phyloP scores from a whole-genome alignment of 2,329 filamentous ascomycete genomes.

The Penicillium griseofulvum region DNA sequence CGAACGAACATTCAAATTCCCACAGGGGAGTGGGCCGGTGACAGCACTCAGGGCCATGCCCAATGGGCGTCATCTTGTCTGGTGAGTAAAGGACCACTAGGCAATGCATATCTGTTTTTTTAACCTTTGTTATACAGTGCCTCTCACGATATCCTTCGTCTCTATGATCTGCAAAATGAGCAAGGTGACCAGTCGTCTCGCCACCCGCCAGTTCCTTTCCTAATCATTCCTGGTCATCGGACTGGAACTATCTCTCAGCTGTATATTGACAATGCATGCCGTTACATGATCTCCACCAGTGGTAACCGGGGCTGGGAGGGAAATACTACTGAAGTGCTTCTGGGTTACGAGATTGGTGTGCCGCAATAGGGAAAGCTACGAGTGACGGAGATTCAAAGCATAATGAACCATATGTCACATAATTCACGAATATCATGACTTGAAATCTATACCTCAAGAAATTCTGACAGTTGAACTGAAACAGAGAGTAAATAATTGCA shows the following conservation, averaged over 20 bases:
- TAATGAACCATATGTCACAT: neutral
- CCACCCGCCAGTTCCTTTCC: constrained; percentile 81
- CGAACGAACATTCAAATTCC: constrained; percentile 79
- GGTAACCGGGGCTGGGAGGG: constrained; percentile 97
- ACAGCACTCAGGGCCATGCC: constrained; percentile 87
- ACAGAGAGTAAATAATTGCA: neutral
- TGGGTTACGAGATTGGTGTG: constrained; percentile 85
- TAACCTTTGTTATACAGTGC: constrained; percentile 56
- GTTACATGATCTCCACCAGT: constrained; percentile 87
- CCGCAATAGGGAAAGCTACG: constrained; percentile 19
- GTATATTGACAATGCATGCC: constrained; percentile 81
- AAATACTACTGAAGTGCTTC: constrained; percentile 78
- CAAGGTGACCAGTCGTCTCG: constrained; percentile 63
- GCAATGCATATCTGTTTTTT: neutral
- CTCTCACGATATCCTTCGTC: constrained; percentile 85
- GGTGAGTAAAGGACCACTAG: constrained; percentile 50
- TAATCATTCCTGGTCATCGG: constrained; percentile 89
- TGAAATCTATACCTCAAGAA: neutral
- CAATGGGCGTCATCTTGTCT: constrained; percentile 87
- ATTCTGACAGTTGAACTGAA: neutral
- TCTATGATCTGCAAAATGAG: constrained; percentile 79
- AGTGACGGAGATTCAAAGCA: neutral
- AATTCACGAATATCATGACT: constrained; percentile 8
- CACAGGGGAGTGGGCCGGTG: constrained; percentile 82
- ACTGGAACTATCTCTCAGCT: constrained; percentile 85